These are phyloP conservation scores for Cynara cardunculus DNA, from an alignment of 129 eudicot genomes.

Conservation along the genomic window DNA sequence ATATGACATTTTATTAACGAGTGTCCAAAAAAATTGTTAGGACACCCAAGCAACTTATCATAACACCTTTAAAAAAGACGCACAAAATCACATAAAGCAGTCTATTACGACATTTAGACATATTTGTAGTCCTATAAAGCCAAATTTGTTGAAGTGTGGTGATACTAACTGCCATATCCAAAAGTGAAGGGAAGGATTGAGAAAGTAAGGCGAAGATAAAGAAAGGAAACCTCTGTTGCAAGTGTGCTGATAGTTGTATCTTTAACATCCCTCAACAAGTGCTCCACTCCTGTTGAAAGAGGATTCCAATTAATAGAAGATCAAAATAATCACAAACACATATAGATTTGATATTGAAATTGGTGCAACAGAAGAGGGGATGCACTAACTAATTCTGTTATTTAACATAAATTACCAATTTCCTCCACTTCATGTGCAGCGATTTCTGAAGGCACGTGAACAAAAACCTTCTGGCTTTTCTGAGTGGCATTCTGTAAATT, in stretches of 20 bases:
- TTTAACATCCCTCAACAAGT: slow-evolving; percentile 94
- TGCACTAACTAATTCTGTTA: not conserved
- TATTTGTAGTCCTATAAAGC: not conserved
- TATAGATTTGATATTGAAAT: not conserved
- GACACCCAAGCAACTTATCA: not conserved
- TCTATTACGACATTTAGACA: not conserved
- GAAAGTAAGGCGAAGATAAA: not conserved
- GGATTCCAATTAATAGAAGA: not conserved
- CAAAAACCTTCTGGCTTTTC: slow-evolving; percentile 96
- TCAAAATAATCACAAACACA: not conserved
- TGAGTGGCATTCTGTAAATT: slow-evolving; percentile 86
- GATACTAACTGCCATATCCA: not conserved
- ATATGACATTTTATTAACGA: not conserved
- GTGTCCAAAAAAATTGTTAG: not conserved
- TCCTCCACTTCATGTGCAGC: slow-evolving; percentile 99
- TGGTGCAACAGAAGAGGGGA: not conserved
- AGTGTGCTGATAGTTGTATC: slow-evolving; percentile 98
- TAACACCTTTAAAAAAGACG: not conserved
- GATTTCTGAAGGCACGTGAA: slow-evolving; percentile 92
- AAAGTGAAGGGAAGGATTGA: not conserved
- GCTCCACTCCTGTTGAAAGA: slow-evolving; percentile 75
- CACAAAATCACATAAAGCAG: not conserved
- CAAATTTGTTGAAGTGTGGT: not conserved
- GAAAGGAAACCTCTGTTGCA: slow-evolving; percentile 75
- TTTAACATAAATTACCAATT: slow-evolving; percentile 50